A percentile compares a stretch with the other conserved stretches of the same genome.
These are phyloP conservation scores for Aspergillus sparsus DNA, from an alignment of 495 filamentous ascomycete species.

Conservation along the genomic window DNA sequence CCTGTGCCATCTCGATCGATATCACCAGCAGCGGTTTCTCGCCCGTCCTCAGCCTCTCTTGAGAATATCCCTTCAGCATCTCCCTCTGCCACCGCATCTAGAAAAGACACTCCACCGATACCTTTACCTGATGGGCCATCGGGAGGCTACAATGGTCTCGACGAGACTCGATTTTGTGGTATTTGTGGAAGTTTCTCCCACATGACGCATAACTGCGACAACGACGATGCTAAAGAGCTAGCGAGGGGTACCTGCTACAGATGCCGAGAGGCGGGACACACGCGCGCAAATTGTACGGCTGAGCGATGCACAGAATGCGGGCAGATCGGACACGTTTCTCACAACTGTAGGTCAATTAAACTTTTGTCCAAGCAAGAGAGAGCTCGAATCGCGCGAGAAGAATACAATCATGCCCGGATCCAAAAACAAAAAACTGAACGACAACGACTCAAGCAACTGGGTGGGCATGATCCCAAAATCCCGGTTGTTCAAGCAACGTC, in stretches of 20 bases:
- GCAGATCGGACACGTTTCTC: slow-evolving; percentile 42
- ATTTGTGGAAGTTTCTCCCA: slow-evolving; percentile 52
- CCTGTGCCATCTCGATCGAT: slow-evolving; percentile 20
- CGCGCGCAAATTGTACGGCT: slow-evolving; percentile 36
- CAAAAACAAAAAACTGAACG: slow-evolving; percentile 40
- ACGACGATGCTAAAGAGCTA: slow-evolving; percentile 40
- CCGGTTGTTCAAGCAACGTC: slow-evolving; percentile 44
- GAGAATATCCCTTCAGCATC: slow-evolving; percentile 31
- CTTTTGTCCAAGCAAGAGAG: slow-evolving; percentile 41
- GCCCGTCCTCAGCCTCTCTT: slow-evolving; percentile 29
- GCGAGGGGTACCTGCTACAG: slow-evolving; percentile 45
- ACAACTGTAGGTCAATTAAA: slow-evolving; percentile 35
- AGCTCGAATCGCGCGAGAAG: slow-evolving; percentile 33
- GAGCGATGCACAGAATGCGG: slow-evolving; percentile 52
- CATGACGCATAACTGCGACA: slow-evolving; percentile 51
- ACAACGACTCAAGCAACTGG: slow-evolving; percentile 45
- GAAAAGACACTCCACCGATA: slow-evolving; percentile 28
- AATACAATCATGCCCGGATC: slow-evolving; percentile 33
- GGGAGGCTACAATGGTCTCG: slow-evolving; percentile 48
- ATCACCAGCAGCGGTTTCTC: slow-evolving; percentile 26
- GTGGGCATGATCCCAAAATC: slow-evolving; percentile 49
- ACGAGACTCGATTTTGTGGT: slow-evolving; percentile 44
- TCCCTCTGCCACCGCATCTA: slow-evolving; percentile 32
- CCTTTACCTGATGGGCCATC: slow-evolving; percentile 40
- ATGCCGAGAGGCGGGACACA: slow-evolving; percentile 46